Conservation (phyloP, 2,329 filamentous ascomycete species). For the Curvularia sp. region DNA sequence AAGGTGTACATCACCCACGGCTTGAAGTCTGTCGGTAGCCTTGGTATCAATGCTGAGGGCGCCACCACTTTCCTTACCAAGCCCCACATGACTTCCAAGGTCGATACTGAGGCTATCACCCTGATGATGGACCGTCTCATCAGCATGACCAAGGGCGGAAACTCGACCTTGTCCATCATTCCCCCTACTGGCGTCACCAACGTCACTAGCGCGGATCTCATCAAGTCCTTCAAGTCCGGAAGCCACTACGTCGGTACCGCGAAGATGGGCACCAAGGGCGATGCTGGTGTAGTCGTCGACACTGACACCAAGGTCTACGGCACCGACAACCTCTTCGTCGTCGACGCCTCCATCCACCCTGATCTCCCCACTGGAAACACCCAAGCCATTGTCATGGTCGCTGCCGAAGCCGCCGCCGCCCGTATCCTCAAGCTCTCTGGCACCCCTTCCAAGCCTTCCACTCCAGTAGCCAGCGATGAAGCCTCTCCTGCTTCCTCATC, state of each 20-base stretch:
- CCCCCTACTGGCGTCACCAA: conserved; percentile 51
- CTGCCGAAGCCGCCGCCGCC: conserved; percentile 66
- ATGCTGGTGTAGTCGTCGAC: conserved; percentile 51
- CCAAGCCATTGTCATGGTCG: conserved; percentile 68
- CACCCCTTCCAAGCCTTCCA: conserved; percentile 24
- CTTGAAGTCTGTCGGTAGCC: conserved; percentile 65
- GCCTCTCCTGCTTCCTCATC: conserved; percentile 6
- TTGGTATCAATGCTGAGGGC: conserved; percentile 51
- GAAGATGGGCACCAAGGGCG: conserved; percentile 57
- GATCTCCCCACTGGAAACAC: conserved; percentile 74
- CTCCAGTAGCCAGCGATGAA: not conserved
- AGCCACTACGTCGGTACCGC: conserved; percentile 60
- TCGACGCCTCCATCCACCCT: conserved; percentile 63
- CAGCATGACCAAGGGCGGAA: conserved; percentile 38
- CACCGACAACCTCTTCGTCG: conserved; percentile 54
- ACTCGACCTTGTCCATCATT: conserved; percentile 39
- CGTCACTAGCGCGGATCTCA: conserved; percentile 48
- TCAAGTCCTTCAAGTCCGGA: conserved; percentile 40
- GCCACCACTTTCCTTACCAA: conserved; percentile 56
- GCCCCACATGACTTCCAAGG: conserved; percentile 60
- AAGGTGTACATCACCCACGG: conserved; percentile 67
- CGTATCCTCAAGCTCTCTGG: conserved; percentile 56
- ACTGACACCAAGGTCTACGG: conserved; percentile 54
- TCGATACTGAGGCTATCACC: conserved; percentile 48
- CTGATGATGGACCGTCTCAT: conserved; percentile 58